Evolutionary conservation across 1,139 yeast species (phyloP).

Genomic region (Insectozyma bohioensis): DNA sequence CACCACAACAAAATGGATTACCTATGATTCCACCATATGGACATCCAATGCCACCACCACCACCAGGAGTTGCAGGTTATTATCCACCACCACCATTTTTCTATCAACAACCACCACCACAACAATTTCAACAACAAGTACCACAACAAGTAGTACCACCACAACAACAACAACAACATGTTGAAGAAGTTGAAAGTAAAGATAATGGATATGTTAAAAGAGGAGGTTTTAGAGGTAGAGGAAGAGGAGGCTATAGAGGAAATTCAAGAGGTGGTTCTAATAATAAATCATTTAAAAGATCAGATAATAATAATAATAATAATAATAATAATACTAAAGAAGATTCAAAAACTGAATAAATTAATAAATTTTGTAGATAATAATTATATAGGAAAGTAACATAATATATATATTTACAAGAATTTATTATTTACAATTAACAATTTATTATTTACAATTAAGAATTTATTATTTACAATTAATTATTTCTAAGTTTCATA

Average conservation of each 20-base stretch:
- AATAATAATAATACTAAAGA: too few relatives aligned
- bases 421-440: too few relatives aligned
- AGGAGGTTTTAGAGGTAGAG: conserved; percentile 5
- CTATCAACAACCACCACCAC: conserved; percentile 30
- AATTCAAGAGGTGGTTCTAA: conserved; percentile 9
- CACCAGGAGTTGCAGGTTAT: conserved; percentile 21
- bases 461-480: too few relatives aligned
- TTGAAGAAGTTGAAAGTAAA: conserved; percentile 11
- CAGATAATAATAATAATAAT: too few relatives aligned
- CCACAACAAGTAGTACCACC: conserved; percentile 10
- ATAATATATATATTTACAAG: too few relatives aligned
- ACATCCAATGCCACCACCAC: conserved; percentile 17
- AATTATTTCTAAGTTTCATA: too few relatives aligned
- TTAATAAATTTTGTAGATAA: too few relatives aligned
- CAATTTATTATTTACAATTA: too few relatives aligned
- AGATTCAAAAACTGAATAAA: too few relatives aligned
- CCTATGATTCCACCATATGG: conserved; percentile 11
- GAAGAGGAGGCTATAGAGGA: conserved; percentile 23
- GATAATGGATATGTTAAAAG: conserved; percentile 26
- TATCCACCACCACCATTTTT: conserved; percentile 37
- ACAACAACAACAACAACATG: conserved; percentile 4
- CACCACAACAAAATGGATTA: conserved; percentile 14
- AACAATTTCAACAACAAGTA: conserved; percentile 28
- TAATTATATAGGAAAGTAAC: too few relatives aligned
- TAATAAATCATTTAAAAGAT: neutral